Evolutionary conservation across 176 grass and related monocot species (phyloP).

Genomic region (Triticum monococcum): DNA sequence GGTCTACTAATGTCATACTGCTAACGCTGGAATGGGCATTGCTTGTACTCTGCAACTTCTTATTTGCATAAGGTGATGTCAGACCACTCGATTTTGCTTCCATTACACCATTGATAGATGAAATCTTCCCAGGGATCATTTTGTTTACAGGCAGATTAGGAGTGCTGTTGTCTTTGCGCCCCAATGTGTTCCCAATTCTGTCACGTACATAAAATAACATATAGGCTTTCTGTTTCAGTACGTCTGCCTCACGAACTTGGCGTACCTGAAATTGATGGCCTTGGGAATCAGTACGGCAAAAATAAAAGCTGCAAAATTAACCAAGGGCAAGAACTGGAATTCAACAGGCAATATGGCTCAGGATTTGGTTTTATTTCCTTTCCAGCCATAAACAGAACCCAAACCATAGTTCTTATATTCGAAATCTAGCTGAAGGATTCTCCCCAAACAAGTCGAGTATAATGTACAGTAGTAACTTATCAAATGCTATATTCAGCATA

Average conservation of each 20-base stretch:
- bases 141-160: slow-evolving; percentile 45
- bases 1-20: background rate
- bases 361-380: background rate
- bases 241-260: slow-evolving; percentile 87
- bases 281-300: slow-evolving; percentile 17
- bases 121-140: slow-evolving; percentile 27
- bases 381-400: background rate
- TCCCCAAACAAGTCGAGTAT: background rate
- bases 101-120: slow-evolving; percentile 37
- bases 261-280: slow-evolving; percentile 62
- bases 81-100: slow-evolving; percentile 30
- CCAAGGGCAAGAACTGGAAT: background rate
- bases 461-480: background rate
- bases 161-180: slow-evolving; percentile 31
- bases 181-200: slow-evolving; percentile 46
- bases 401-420: slow-evolving; percentile 7
- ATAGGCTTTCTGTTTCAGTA: slow-evolving; percentile 86
- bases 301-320: slow-evolving; percentile 10
- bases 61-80: slow-evolving; percentile 16
- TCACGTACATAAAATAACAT: slow-evolving; percentile 98
- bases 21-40: slow-evolving; percentile 18
- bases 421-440: background rate
- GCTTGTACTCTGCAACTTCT: slow-evolving; percentile 20
- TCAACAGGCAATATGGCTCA: background rate
- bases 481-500: slow-evolving; percentile 7